Conservation (phyloP, 2,329 filamentous ascomycete species). For the Purpureocillium takamizusanense region DNA sequence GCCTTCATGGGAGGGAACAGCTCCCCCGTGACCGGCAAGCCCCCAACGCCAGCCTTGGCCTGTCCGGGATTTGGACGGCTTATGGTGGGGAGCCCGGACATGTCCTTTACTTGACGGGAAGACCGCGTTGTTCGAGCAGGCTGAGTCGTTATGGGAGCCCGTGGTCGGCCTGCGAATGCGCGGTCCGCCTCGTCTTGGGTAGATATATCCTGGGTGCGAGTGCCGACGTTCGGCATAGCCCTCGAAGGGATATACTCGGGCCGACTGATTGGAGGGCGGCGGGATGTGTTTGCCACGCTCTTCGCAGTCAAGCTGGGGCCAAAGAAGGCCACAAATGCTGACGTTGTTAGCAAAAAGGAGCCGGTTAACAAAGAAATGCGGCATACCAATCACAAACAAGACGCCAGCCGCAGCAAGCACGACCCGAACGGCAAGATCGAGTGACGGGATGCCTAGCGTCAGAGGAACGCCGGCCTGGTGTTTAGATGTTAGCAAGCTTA, state of each 20-base stretch:
- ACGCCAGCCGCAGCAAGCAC: slow-evolving; percentile 42
- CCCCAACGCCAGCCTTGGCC: slow-evolving; percentile 25
- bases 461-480: slow-evolving; percentile 40
- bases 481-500: slow-evolving; percentile 5
- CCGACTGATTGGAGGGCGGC: too few species aligned
- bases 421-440: slow-evolving; percentile 35
- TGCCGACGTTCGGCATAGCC: too few species aligned
- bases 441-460: slow-evolving; percentile 35
- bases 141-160: too few species aligned
- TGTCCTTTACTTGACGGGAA: slow-evolving; percentile 8
- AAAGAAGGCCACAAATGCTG: slow-evolving; percentile 1
- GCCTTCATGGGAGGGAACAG: slow-evolving; percentile 32
- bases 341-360: background rate
- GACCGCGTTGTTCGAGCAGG: background rate
- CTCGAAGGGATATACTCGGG: too few species aligned
- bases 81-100: slow-evolving; percentile 24
- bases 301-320: background rate
- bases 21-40: slow-evolving; percentile 28
- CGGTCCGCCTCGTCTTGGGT: too few species aligned
- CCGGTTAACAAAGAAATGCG: slow-evolving; percentile 1
- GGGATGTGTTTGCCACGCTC: too few species aligned
- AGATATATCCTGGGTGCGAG: too few species aligned
- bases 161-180: too few species aligned
- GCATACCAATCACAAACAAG: slow-evolving; percentile 36
- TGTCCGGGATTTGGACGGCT: slow-evolving; percentile 26